Evolutionary conservation across 345 rosid species (phyloP).

Genomic region (Cardamine chenopodiifolia): DNA sequence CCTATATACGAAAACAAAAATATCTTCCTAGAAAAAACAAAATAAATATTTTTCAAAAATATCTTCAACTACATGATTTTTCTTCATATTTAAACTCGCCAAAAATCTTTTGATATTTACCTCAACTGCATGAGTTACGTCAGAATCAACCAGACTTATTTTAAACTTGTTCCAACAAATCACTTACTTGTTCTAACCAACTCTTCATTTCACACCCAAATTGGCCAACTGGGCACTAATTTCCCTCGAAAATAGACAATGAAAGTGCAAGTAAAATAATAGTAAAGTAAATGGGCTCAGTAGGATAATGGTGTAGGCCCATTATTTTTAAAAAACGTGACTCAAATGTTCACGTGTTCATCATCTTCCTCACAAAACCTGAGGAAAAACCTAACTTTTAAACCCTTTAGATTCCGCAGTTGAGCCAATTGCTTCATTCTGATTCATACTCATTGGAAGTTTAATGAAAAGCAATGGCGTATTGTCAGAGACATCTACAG

Average conservation of each 20-base stretch:
- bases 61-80: no score
- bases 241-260: neutral
- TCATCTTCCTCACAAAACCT: neutral
- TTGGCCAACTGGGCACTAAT: neutral
- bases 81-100: no score
- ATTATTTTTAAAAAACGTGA: neutral
- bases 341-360: neutral
- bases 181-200: no score
- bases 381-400: neutral
- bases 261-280: neutral
- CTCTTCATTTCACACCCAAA: neutral
- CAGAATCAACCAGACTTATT: no score
- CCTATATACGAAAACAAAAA: neutral
- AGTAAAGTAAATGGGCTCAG: neutral
- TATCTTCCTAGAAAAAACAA: no score
- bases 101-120: no score
- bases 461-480: conserved; percentile 51
- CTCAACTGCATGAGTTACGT: no score
- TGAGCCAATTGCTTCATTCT: neutral
- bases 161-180: no score
- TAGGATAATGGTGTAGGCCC: neutral
- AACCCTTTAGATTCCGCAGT: neutral
- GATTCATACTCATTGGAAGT: conserved; percentile 10
- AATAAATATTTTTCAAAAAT: no score
- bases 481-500: conserved; percentile 73